These are phyloP conservation scores for Myochromella boudieri DNA, from an alignment of 768 basidiomycete species.

Conservation along the genomic window DNA sequence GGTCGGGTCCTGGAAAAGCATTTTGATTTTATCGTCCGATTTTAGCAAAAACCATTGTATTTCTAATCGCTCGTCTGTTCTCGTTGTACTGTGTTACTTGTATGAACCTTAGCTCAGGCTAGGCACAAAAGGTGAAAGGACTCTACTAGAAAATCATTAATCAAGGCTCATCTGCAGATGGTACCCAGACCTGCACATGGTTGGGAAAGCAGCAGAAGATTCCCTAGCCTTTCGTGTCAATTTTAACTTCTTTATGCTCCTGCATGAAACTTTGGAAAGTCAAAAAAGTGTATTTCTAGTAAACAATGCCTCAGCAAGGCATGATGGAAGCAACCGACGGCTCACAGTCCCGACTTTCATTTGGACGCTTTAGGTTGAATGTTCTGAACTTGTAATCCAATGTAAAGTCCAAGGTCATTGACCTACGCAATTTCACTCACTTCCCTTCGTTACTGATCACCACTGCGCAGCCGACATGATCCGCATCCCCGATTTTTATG, in stretches of 20 bases:
- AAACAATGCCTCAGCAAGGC: background rate
- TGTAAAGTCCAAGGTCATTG: slow-evolving; percentile 2
- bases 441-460: slow-evolving; percentile 62
- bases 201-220: slow-evolving; percentile 58
- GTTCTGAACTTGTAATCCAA: slow-evolving; percentile 24
- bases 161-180: slow-evolving; percentile 8
- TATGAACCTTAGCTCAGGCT: background rate
- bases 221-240: slow-evolving; percentile 63
- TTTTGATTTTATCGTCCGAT: slow-evolving; percentile 1
- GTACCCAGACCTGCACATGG: slow-evolving; percentile 61
- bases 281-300: slow-evolving; percentile 34
- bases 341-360: slow-evolving; percentile 70
- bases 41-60: slow-evolving; percentile 5
- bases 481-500: slow-evolving; percentile 59
- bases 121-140: background rate
- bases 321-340: slow-evolving; percentile 12
- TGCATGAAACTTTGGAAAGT: slow-evolving; percentile 52
- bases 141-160: background rate
- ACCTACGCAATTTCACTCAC: slow-evolving; percentile 23
- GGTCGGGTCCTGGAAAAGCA: too few species aligned
- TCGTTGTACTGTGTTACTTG: slow-evolving; percentile 5
- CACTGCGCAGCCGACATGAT: slow-evolving; percentile 65
- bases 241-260: slow-evolving; percentile 39
- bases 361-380: slow-evolving; percentile 44
- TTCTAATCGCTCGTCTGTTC: background rate